Base-by-base conservation (phyloP, 1,284 basidiomycete species). In the Amylostereum areolatum region DNA sequence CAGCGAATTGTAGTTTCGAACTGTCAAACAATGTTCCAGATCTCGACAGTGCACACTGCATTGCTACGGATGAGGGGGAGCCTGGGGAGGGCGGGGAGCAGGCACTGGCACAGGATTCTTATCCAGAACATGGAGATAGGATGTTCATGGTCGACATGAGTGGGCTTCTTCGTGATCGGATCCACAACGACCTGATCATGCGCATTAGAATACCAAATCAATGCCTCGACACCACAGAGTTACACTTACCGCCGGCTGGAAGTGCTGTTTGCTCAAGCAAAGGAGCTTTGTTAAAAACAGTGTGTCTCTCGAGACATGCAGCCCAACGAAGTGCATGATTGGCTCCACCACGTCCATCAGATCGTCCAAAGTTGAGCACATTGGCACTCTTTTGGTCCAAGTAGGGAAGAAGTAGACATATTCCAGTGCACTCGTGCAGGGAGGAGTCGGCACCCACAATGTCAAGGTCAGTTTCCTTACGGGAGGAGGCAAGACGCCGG, bases 361-460 rank as follows among this genome's bases (percentile, higher is more conserved):
- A 58, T 95, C 90, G 42, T 85, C 81, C 46, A 81, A 61, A 0
- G 73, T 72, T 2, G 71, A 69, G 61, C 86, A 88, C 28, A 80
- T 59, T 10, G 90, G 90, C 33, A 93, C 68, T 37, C 78, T 74
- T 44, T 88, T 80, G 11, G 67, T 65, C 94, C 94, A 97, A 45
- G 81, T 72, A 2, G 91, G 83, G 66, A 86, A 96, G 75, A 97
- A 97, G 74, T 92, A 97, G 6, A 89, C 80, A 60, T 89, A 94
- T 42, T 85, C 82, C 25, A 75, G 76, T 4, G 70, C 75, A 50
- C 70, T 75, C 10, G 90, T 91, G 53, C 80, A 75, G 0, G 89
- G 87, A 18, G 92, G 90, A 5, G 79, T 77, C 1, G 92, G 91
- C 10, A 83, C 84, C 62, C 76, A 76, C 1, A 87, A 68, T 0